A percentile compares a stretch with the other conserved stretches of the same genome.
Evolutionary conservation across 73 alveolate genomes (phyloP).

Genomic region (Breviolum minutum): DNA sequence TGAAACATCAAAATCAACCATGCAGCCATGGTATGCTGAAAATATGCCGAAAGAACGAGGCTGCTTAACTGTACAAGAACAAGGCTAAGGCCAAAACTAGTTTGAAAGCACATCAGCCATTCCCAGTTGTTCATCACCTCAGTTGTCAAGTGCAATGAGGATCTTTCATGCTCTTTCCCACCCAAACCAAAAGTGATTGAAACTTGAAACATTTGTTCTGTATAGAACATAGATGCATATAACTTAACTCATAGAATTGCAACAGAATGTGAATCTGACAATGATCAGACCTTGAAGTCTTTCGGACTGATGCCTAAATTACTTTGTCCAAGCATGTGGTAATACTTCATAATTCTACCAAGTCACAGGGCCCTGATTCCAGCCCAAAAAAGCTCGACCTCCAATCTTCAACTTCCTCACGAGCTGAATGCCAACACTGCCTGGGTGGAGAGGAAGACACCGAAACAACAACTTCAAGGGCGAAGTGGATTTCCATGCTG

Average conservation of each 20-base stretch:
- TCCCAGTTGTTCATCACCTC: slow-evolving; percentile 60
- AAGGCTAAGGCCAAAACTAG: neutral
- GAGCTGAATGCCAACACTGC: slow-evolving; percentile 74
- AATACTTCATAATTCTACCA: neutral
- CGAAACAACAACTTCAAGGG: too few species aligned
- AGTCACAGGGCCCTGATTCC: slow-evolving; percentile 69
- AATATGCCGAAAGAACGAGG: neutral
- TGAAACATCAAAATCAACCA: neutral
- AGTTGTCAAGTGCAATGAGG: neutral
- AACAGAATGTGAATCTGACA: too few species aligned
- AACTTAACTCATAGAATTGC: too few species aligned
- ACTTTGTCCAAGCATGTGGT: neutral
- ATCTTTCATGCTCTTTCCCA: neutral
- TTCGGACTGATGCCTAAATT: too few species aligned
- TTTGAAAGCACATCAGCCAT: slow-evolving; percentile 75
- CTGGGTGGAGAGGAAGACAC: neutral
- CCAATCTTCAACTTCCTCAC: slow-evolving; percentile 77
- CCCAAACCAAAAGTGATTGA: too few species aligned
- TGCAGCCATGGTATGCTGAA: neutral
- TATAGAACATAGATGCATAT: too few species aligned
- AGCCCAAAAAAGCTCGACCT: slow-evolving; percentile 76
- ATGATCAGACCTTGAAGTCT: too few species aligned
- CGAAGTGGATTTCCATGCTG: too few species aligned
- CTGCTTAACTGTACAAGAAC: too few species aligned
- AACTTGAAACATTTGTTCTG: too few species aligned